Conservation (phyloP, 352 stramenopile species). For the Pythium sp. region DNA sequence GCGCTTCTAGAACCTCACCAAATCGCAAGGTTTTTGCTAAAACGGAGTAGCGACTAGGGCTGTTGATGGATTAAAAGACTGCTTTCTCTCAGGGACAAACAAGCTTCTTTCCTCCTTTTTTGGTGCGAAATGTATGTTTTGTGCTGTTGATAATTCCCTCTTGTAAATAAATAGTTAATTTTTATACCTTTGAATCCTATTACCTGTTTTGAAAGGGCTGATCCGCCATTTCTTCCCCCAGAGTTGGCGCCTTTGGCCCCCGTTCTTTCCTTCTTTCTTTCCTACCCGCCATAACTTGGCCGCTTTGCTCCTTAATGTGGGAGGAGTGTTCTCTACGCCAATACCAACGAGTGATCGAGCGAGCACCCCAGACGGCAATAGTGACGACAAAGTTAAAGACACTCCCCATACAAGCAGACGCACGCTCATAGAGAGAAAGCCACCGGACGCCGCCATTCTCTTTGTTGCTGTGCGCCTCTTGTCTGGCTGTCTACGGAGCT, state of each 20-base stretch:
- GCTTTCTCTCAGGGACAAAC: background rate
- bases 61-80: background rate
- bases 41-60: background rate
- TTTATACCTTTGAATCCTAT: no score
- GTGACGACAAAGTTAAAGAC: background rate
- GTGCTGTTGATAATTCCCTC: background rate
- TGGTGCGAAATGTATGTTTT: slow-evolving; percentile 3
- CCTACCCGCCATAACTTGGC: slow-evolving; percentile 4
- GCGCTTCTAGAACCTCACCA: background rate
- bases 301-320: background rate
- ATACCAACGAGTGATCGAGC: background rate
- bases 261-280: slow-evolving; percentile 2
- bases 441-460: background rate
- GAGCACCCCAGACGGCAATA: background rate
- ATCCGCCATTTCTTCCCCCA: slow-evolving; percentile 8
- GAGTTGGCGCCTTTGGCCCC: background rate
- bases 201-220: background rate
- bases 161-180: background rate
- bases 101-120: slow-evolving; percentile 4
- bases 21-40: background rate
- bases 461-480: background rate
- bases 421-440: background rate
- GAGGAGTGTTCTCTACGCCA: background rate
- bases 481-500: background rate
- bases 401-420: background rate